Conservation (phyloP, 176 grass and related monocot species). For the Triticum turgidum region DNA sequence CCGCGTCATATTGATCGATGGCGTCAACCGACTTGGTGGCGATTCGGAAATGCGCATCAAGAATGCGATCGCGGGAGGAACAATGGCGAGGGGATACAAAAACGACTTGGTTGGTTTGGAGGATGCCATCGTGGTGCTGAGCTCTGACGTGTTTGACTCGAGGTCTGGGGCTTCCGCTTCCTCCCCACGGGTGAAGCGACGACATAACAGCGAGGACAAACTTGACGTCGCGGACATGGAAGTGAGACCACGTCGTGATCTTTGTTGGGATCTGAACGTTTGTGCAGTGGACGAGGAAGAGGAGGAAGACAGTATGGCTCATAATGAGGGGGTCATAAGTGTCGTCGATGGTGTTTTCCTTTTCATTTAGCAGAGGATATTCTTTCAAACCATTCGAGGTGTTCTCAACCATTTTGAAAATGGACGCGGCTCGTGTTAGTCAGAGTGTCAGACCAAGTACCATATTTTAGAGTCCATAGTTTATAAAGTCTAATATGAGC, state of each 20-base stretch:
- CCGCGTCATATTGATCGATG: constrained; percentile 59
- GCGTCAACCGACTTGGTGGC: constrained; percentile 19
- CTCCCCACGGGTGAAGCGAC: constrained; percentile 28
- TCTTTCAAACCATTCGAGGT: no score
- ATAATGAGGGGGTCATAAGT: constrained; percentile 31
- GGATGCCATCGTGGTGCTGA: constrained; percentile 62
- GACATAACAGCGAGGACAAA: neutral
- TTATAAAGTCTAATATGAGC: no score
- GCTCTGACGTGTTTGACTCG: constrained; percentile 14
- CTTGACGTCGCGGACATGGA: neutral
- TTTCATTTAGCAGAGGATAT: constrained; percentile 19
- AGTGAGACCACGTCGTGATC: neutral
- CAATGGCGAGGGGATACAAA: neutral
- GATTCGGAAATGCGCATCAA: constrained; percentile 23
- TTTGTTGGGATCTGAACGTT: constrained; percentile 55
- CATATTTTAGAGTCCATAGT: no score
- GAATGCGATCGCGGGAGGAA: constrained; percentile 30
- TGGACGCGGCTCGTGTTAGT: no score
- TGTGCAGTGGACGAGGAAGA: neutral
- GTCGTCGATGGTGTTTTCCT: constrained; percentile 43
- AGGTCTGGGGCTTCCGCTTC: constrained; percentile 22
- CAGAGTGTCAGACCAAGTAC: no score
- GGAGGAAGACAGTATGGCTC: neutral
- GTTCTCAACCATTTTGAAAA: no score
- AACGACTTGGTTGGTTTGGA: constrained; percentile 21